phyloP scores from a whole-genome alignment of 2,329 filamentous ascomycete species.

The Colletotrichum navitas region DNA sequence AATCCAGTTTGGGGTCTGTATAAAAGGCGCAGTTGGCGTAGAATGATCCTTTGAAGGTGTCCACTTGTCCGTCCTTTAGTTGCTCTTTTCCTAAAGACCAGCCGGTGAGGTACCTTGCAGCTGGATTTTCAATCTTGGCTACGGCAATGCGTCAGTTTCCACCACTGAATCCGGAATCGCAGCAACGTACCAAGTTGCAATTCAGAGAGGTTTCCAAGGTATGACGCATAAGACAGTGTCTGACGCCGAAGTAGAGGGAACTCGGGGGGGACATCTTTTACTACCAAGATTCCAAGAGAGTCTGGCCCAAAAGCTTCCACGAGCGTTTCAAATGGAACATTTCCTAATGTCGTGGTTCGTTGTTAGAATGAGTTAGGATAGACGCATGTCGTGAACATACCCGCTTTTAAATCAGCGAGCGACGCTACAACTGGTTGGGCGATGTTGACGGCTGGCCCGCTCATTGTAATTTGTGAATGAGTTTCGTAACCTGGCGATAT shows the following conservation, averaged over 20 bases:
- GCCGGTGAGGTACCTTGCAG: constrained; percentile 75
- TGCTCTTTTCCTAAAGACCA: constrained; percentile 88
- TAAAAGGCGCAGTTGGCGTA: constrained; percentile 88
- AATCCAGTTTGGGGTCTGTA: constrained; percentile 71
- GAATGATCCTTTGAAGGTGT: constrained; percentile 85
- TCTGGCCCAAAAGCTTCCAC: constrained; percentile 88
- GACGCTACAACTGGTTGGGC: constrained; percentile 71
- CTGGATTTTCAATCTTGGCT: constrained; percentile 69
- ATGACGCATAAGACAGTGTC: constrained; percentile 87
- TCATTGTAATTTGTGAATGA: background rate
- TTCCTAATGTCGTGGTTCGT: constrained; percentile 58
- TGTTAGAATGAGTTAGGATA: background rate
- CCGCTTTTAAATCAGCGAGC: constrained; percentile 68
- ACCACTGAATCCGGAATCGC: background rate
- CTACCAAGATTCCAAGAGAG: constrained; percentile 90
- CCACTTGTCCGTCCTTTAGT: constrained; percentile 80
- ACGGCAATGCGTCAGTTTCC: constrained; percentile 35
- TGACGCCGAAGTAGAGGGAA: constrained; percentile 78
- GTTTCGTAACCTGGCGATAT: background rate
- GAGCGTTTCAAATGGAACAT: constrained; percentile 75
- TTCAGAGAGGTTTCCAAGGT: constrained; percentile 83
- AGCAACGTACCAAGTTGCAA: constrained; percentile 73
- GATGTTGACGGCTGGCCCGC: constrained; percentile 49
- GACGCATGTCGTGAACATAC: constrained; percentile 52
- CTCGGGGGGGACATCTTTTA: constrained; percentile 81